Percentiles rank a stretch among this genome's conserved stretches.
Conservation (phyloP, 1,284 basidiomycete genomes). For the Golubevia pallescens region DNA sequence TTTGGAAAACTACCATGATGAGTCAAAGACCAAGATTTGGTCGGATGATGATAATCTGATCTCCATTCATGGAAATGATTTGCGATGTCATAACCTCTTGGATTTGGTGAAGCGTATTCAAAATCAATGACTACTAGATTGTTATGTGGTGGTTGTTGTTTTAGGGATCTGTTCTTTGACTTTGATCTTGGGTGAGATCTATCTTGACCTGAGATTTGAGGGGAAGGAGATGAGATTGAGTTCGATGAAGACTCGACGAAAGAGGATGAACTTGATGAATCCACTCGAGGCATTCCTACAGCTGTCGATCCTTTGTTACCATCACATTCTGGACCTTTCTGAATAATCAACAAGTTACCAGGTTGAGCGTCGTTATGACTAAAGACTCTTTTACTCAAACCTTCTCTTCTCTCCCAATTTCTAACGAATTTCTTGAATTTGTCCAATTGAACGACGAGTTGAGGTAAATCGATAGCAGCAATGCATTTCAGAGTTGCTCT, state of each 20-base stretch:
- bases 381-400: slow-evolving; percentile 49
- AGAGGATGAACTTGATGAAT: not conserved
- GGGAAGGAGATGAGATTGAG: too few relatives aligned
- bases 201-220: too few relatives aligned
- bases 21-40: slow-evolving; percentile 40
- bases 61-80: slow-evolving; percentile 62
- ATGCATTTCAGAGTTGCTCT: slow-evolving; percentile 36
- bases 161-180: slow-evolving; percentile 18
- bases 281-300: not conserved
- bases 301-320: too few relatives aligned
- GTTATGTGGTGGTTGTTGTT: slow-evolving; percentile 34
- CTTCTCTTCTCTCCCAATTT: slow-evolving; percentile 42
- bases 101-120: slow-evolving; percentile 39
- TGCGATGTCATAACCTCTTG: slow-evolving; percentile 54
- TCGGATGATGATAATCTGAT: slow-evolving; percentile 47
- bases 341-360: slow-evolving; percentile 52
- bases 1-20: slow-evolving; percentile 48
- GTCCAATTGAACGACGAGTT: slow-evolving; percentile 36
- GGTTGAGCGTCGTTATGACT: slow-evolving; percentile 59
- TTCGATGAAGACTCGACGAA: too few relatives aligned
- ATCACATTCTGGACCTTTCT: slow-evolving; percentile 10
- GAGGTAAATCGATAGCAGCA: slow-evolving; percentile 42
- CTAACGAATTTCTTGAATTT: slow-evolving; percentile 50
- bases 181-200: slow-evolving; percentile 14
- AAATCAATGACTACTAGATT: slow-evolving; percentile 55